A percentile compares a stretch with the other conserved stretches of the same genome.
Conservation (phyloP, 148 eudicot genomes). For the Vaccinium macrocarpon region DNA sequence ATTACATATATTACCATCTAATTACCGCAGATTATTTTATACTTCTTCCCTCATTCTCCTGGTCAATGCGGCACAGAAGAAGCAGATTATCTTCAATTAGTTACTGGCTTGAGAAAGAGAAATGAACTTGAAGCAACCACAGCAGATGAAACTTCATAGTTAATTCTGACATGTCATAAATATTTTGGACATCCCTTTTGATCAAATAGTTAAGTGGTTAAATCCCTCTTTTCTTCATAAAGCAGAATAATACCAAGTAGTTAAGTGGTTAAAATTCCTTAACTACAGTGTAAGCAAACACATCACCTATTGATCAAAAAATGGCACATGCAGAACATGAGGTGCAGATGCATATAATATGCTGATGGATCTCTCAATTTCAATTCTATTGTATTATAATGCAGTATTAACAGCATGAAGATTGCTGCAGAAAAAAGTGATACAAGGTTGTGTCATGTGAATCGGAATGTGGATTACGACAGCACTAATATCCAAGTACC, state of each 20-base stretch:
- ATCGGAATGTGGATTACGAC: neutral
- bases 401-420: neutral
- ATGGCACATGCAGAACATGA: neutral
- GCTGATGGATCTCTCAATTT: neutral
- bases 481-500: neutral
- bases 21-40: neutral
- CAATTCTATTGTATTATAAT: neutral
- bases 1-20: neutral
- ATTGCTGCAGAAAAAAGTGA: neutral
- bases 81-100: neutral
- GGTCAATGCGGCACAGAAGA: neutral
- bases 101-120: neutral
- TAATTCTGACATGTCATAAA: neutral
- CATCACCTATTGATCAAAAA: neutral
- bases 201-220: constrained; percentile 4
- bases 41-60: neutral
- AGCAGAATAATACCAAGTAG: neutral
- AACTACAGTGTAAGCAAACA: neutral
- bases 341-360: neutral
- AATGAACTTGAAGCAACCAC: neutral
- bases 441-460: neutral
- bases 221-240: neutral
- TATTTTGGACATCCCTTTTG: neutral
- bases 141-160: neutral
- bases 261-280: neutral